A percentile compares a stretch with the other conserved stretches of the same genome.
Conservation (phyloP, 192 early-diverging fungal species). For the Coemansia sp. region DNA sequence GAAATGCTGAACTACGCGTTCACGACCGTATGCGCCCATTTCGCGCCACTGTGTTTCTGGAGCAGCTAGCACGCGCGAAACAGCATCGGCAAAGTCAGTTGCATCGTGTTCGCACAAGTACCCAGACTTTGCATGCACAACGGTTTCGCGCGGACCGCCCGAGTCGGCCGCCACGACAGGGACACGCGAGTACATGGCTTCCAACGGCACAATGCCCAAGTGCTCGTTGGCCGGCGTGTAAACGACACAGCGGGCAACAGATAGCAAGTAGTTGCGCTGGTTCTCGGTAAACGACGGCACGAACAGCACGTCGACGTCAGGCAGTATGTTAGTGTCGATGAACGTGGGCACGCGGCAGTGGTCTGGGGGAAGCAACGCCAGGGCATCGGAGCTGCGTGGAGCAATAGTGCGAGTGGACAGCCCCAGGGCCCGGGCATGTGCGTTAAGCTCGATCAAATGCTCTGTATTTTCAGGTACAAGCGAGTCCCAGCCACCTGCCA, state of each 20-base stretch:
- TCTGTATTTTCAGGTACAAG: conserved; percentile 87
- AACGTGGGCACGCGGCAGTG: conserved; percentile 11
- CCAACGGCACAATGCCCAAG: conserved; percentile 96
- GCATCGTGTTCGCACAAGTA: conserved; percentile 65
- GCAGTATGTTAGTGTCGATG: conserved; percentile 2
- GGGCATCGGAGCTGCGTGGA: conserved; percentile 13
- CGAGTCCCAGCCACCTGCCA: conserved; percentile 90
- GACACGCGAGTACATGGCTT: conserved; percentile 86
- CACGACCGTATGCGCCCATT: conserved; percentile 71
- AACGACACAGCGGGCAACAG: conserved; percentile 61
- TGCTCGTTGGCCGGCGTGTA: conserved; percentile 96
- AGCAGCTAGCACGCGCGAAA: conserved; percentile 56
- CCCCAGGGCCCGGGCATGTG: conserved; percentile 51
- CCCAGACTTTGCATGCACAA: conserved; percentile 73
- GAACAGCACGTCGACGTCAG: conserved; percentile 72
- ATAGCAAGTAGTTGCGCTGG: conserved; percentile 74
- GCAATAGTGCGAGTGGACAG: conserved; percentile 40
- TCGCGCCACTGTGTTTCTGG: conserved; percentile 15
- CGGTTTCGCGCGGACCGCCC: conserved; percentile 84
- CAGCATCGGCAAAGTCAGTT: conserved; percentile 64
- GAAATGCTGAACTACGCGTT: conserved; percentile 63
- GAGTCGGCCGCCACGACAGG: conserved; percentile 87
- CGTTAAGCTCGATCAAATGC: conserved; percentile 70
- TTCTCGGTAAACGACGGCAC: conserved; percentile 83
- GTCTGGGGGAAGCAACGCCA: conserved; percentile 20